A percentile compares a stretch with the other conserved stretches of the same genome.
These are phyloP conservation scores for Cyclanthera cordifolia DNA, from an alignment of 306 rosid species.

Conservation along the genomic window DNA sequence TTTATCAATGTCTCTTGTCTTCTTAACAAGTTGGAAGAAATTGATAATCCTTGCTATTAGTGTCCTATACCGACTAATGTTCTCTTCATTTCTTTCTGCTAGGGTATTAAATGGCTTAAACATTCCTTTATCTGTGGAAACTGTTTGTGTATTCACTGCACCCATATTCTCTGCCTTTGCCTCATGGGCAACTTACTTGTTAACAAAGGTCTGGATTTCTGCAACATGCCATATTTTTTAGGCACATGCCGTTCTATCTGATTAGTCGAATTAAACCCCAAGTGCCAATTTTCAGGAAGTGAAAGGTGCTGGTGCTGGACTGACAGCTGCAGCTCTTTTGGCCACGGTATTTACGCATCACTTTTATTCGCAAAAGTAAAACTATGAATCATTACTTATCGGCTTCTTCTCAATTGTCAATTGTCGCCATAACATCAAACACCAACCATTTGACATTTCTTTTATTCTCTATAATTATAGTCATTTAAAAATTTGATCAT, in stretches of 20 bases:
- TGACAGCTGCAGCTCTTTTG: slow-evolving; percentile 84
- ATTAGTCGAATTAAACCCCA: slow-evolving; percentile 16
- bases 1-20: background rate
- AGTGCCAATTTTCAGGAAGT: slow-evolving; percentile 54
- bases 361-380: slow-evolving; percentile 18
- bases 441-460: too few relatives aligned
- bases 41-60: background rate
- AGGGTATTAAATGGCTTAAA: slow-evolving; percentile 78
- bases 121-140: slow-evolving; percentile 94
- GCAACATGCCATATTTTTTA: background rate
- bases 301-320: slow-evolving; percentile 92
- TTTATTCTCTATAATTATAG: too few relatives aligned
- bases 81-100: slow-evolving; percentile 19
- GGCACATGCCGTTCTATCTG: background rate
- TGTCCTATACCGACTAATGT: slow-evolving; percentile 10
- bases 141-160: slow-evolving; percentile 95
- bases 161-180: slow-evolving; percentile 97
- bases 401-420: background rate
- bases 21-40: background rate
- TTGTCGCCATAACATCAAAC: too few relatives aligned
- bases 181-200: slow-evolving; percentile 86
- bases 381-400: slow-evolving; percentile 6
- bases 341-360: slow-evolving; percentile 61
- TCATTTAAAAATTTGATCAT: too few relatives aligned
- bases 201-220: slow-evolving; percentile 56